Evolutionary conservation across 83 land plant genomes (phyloP), one percentile per base, ranked within the genome.

Genomic region (Larix sibirica): DNA sequence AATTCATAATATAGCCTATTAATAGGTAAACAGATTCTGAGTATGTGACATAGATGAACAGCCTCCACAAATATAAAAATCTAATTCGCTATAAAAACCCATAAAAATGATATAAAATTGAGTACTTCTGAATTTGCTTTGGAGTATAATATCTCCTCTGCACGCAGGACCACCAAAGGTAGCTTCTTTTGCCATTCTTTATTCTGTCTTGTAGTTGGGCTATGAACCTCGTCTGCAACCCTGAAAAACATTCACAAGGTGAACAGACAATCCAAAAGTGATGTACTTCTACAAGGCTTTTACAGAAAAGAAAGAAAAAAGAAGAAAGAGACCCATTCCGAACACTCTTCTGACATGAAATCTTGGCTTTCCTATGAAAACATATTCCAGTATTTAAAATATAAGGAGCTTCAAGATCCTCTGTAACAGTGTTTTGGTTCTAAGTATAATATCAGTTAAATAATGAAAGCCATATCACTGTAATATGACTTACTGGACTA

Each of bases 181-280:
- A 96, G 91, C 92, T 94, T 94, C 86, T 92, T 91, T 81, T 92
- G 98, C 96, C 96, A 96, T 82, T 96, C 98, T 83, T 87, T 92
- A 85, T 94, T 94, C 91, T 87, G 87, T 83, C 89, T 88, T 1
- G 93, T 95, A 8, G 83, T 74, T 23, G 89, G 47, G 79, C 83
- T 84, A 82, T 95, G 98, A 28, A 87, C 79, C 85, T 94, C 94
- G 66, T 87, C 83, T 18, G 83, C 95, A 66, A 92, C 76, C 87
- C 96, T 94, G 80, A 81, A 64, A 20, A 66, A 64, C 77, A 47
- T 21, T 23, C 31, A 26, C 71, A 68, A 31, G 40, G 40, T 68
- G 36, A 50, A 79, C 23, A 81, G 23, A 8, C 80, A n/a, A 54
- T 82, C 61, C 79, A 81, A 3, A 38, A 47, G 13, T 26, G 18